Evolutionary conservation across 495 filamentous ascomycete species (phyloP), one percentile per base, ranked within the genome.

Genomic region (Podospora pseudocomata): DNA sequence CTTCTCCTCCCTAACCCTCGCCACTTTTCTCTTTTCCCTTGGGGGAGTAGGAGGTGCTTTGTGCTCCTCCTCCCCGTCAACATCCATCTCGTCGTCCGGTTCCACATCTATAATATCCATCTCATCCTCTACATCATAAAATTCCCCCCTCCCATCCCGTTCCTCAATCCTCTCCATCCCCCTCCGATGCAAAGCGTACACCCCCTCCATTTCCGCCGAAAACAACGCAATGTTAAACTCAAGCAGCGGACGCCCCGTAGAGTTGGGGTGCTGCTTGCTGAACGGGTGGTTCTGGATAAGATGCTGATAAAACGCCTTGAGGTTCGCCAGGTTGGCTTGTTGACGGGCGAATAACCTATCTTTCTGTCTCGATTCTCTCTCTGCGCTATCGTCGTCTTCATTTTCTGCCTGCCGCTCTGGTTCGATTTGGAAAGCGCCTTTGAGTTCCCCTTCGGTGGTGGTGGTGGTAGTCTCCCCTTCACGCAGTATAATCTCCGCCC

Each of bases 171-270:
- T 61, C 23, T 66, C 67, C 58, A 75, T 18, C 0, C 69, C 74
- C 28, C 53, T 13, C 26, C 58, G 60, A 28, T 77, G 70, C 65
- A 77, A 75, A 20, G 69, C 71, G 65, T 78, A 71, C 6, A 78
- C 70, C 57, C 68, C 74, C 55, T 82, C 78, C 67, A 81, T 72
- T 72, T 84, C 81, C 60, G 74, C 66, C 58, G 73, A 74, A 61
- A 80, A 82, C 27, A 83, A 68, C 39, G 77, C 76, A 16, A 77
- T 74, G 64, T 78, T 79, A 65, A 83, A 83, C 61, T 82, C 77
- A 32, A 83, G 53, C 13, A 78, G 77, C 65, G 68, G 74, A 1
- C 44, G 23, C 0, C 57, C 68, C 34, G 75, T 72, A 5, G 67
- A 64, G 13, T 68, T 58, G 4, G 77, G 74, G 16, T 74, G 70